Evolutionary conservation across 345 rosid genomes (phyloP).

Genomic region (Murraya koenigii): DNA sequence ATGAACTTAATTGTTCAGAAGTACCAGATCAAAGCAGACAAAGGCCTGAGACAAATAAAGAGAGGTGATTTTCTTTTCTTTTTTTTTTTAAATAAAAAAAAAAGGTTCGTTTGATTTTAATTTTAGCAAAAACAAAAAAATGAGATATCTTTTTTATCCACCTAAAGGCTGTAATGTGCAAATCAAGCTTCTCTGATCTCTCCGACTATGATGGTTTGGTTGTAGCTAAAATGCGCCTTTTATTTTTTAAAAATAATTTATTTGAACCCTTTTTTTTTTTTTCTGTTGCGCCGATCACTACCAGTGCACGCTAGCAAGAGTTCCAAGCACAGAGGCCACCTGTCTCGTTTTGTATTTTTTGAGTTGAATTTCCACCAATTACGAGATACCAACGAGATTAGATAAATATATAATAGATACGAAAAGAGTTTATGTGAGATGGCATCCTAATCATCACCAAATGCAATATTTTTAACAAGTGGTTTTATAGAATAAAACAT

Average conservation of each 20-base stretch:
- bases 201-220: conserved; percentile 18
- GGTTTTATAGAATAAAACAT: too few species aligned
- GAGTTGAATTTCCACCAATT: too few species aligned
- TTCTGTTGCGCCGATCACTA: not conserved
- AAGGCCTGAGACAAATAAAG: not conserved
- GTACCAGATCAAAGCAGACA: conserved; percentile 13
- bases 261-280: not conserved
- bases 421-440: not conserved
- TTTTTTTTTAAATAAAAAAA: too few species aligned
- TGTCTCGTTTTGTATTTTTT: not conserved
- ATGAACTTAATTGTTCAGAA: not conserved
- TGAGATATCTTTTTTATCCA: not conserved
- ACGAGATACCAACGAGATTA: not conserved
- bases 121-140: not conserved
- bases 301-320: conserved; percentile 8
- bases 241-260: too few species aligned
- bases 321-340: not conserved
- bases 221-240: conserved; percentile 22
- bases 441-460: conserved; percentile 5
- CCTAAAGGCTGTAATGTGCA: not conserved
- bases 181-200: not conserved
- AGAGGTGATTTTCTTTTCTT: not conserved
- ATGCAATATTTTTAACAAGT: not conserved
- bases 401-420: too few species aligned
- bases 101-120: not conserved